A percentile compares a stretch with the other conserved stretches of the same genome.
phyloP scores from a whole-genome alignment of 345 rosid species.

The Psidium guajava region DNA sequence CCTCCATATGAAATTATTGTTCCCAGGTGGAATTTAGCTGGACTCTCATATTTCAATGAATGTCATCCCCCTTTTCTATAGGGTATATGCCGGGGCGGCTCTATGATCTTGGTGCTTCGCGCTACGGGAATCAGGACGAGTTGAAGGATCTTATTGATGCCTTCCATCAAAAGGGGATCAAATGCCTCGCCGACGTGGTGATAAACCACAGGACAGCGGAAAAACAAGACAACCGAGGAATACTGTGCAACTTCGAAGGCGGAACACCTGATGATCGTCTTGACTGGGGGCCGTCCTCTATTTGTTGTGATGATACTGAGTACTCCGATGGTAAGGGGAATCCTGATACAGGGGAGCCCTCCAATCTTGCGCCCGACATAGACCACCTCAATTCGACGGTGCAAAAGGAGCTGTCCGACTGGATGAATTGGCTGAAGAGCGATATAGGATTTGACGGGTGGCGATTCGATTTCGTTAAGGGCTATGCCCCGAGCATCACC shows the following conservation, averaged over 20 bases:
- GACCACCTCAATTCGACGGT: slow-evolving; percentile 68
- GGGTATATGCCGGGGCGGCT: slow-evolving; percentile 92
- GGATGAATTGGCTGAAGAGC: slow-evolving; percentile 87
- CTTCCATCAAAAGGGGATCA: slow-evolving; percentile 44
- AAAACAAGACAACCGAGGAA: slow-evolving; percentile 52
- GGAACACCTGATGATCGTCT: slow-evolving; percentile 70
- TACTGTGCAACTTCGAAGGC: slow-evolving; percentile 68
- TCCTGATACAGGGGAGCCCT: slow-evolving; percentile 50
- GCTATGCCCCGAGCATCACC: slow-evolving; percentile 50
- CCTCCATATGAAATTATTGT: background rate
- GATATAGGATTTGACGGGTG: slow-evolving; percentile 73
- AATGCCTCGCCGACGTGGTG: slow-evolving; percentile 72
- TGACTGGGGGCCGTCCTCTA: slow-evolving; percentile 77
- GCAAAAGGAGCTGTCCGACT: slow-evolving; percentile 58
- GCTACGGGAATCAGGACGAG: slow-evolving; percentile 49
- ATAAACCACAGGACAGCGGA: slow-evolving; percentile 82
- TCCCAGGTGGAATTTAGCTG: background rate
- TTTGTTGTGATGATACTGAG: slow-evolving; percentile 38
- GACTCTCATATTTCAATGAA: background rate
- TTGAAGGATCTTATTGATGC: slow-evolving; percentile 42
- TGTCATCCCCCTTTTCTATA: background rate
- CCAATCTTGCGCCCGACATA: slow-evolving; percentile 57
- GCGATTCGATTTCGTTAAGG: slow-evolving; percentile 64
- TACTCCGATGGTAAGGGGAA: slow-evolving; percentile 63
- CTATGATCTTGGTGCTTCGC: slow-evolving; percentile 63